A percentile compares a stretch with the other conserved stretches of the same genome.
Evolutionary conservation across 2,329 filamentous ascomycete species (phyloP).

Genomic region (Neofusicoccum ribis): DNA sequence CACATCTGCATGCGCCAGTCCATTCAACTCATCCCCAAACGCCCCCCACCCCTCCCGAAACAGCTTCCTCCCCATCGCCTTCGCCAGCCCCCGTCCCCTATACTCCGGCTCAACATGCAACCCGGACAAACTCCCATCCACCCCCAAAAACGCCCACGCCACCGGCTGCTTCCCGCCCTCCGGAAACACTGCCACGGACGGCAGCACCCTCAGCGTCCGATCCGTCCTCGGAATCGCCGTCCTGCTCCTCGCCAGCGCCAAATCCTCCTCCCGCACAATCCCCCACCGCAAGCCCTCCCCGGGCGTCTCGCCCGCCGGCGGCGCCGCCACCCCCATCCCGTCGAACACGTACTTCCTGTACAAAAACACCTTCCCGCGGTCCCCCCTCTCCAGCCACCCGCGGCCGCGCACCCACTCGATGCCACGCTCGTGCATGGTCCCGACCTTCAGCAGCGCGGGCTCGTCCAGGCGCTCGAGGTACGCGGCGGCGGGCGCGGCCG

Average conservation of each 20-base stretch:
- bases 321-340: neutral
- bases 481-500: constrained; percentile 25
- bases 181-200: constrained; percentile 40
- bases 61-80: constrained; percentile 59
- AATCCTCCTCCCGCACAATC: constrained; percentile 52
- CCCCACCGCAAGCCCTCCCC: constrained; percentile 59
- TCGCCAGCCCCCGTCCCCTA: constrained; percentile 64
- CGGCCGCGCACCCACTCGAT: constrained; percentile 27
- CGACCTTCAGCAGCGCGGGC: constrained; percentile 45
- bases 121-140: constrained; percentile 62
- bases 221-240: constrained; percentile 57
- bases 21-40: constrained; percentile 9
- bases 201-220: constrained; percentile 43
- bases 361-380: constrained; percentile 32
- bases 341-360: constrained; percentile 61
- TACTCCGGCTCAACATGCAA: constrained; percentile 62
- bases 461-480: constrained; percentile 31
- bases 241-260: constrained; percentile 55
- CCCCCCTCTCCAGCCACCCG: constrained; percentile 30
- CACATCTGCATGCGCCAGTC: constrained; percentile 56
- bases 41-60: constrained; percentile 47
- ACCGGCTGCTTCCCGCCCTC: constrained; percentile 44
- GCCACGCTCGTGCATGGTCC: constrained; percentile 41
- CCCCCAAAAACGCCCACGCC: constrained; percentile 65
- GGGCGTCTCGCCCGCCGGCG: constrained; percentile 45